phyloP scores from a whole-genome alignment of 225 moss, liverwort and hornwort species.

The Pseudoscleropodium purum region DNA sequence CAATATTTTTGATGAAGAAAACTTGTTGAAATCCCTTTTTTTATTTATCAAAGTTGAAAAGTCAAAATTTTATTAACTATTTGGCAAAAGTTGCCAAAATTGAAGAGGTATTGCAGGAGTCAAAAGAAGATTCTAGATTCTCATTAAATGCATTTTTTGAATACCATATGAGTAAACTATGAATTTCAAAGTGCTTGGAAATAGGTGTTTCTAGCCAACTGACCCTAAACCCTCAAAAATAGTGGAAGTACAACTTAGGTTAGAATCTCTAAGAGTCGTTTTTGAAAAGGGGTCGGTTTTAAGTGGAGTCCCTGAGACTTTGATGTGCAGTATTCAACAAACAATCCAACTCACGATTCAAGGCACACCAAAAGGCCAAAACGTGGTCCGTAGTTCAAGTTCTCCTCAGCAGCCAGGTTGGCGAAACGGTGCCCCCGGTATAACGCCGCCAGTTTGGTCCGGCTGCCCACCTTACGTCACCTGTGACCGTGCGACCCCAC shows the following conservation, averaged over 20 bases:
- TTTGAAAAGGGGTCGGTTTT: neutral
- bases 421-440: neutral
- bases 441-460: neutral
- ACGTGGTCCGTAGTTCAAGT: neutral
- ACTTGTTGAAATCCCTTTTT: too few relatives aligned
- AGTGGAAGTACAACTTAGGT: too few relatives aligned
- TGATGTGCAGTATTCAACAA: neutral
- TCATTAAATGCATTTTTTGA: neutral
- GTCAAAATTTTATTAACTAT: too few relatives aligned
- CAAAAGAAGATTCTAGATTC: neutral
- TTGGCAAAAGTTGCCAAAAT: too few relatives aligned
- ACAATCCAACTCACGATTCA: neutral
- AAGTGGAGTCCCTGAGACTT: neutral
- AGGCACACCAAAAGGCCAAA: neutral
- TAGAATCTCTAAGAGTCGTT: neutral
- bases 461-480: neutral
- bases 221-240: too few relatives aligned
- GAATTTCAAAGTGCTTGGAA: fast-evolving
- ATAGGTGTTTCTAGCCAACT: fast-evolving
- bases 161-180: neutral
- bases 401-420: neutral
- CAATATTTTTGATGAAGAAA: too few relatives aligned
- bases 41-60: too few relatives aligned
- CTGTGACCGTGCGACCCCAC: neutral
- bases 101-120: too few relatives aligned